Evolutionary conservation across 371 early-diverging fungal genomes (phyloP), one percentile per base, ranked within the genome.

Genomic region (Fennellomyces sp.): DNA sequence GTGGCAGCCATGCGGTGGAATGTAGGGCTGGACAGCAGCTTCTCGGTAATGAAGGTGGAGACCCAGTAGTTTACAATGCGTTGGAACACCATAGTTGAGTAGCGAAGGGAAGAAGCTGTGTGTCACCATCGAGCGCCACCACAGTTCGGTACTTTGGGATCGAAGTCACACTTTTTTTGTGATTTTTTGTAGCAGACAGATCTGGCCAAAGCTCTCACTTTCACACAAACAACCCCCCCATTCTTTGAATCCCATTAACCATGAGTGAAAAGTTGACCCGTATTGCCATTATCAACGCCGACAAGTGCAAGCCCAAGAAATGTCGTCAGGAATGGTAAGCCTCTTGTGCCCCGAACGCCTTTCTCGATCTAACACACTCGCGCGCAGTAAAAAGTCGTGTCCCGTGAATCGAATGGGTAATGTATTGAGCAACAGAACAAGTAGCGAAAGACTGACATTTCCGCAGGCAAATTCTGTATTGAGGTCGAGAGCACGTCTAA

Each of bases 221-320:
- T 54, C 55, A 54, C 36, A 41, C 27, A 38, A 41, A 33, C 36
- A n/a, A n/a, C 4, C 19, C 23, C 45, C 45, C 45, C 45, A 10
- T 8, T 45, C n/a, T 25, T 23, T 45, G 45, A 45, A 21, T 45
- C 45, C 45, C 45, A 45, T 3, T 45, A 35, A 63, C 56, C 39
- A 90, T 90, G 89, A 78, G 86, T 61, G 88, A 88, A 60, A 89
- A 89, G 63, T 82, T 91, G 56, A 92, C 94, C 19, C 90, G 97
- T 83, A 91, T 97, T 68, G 99, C 99, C 67, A 96, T 99, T 76
- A 94, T 99, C 77, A 91, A 84, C 66, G 72, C 82, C 38, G 99
- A 99, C 88, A 95, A 94, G 81, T 99, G 99, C 85, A 98, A 97
- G 78, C 99, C 99, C 41, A 97, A 97, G 82, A 96, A 99, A 79